Evolutionary conservation across 2,329 filamentous ascomycete species (phyloP).

Genomic region (Curvularia lunata): DNA sequence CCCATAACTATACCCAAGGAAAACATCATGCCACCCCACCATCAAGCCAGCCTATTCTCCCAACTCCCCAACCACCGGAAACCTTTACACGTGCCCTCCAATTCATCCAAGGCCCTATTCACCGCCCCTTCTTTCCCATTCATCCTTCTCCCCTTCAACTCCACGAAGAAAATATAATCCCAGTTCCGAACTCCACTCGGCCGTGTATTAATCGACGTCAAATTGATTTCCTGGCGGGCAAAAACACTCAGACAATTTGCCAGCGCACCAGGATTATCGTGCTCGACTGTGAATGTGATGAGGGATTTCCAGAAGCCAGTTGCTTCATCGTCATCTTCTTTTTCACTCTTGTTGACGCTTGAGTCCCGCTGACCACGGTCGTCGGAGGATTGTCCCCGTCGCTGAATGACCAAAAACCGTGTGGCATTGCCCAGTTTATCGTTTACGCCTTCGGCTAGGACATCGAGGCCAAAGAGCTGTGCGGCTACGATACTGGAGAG

Average conservation of each 20-base stretch:
- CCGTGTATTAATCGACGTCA: slow-evolving; percentile 89
- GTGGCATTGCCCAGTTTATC: slow-evolving; percentile 79
- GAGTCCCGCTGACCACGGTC: too few species aligned
- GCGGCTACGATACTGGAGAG: slow-evolving; percentile 80
- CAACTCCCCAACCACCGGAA: slow-evolving; percentile 76
- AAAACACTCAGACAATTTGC: slow-evolving; percentile 83
- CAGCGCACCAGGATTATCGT: slow-evolving; percentile 78
- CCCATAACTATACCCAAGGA: too few species aligned
- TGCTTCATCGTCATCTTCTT: not conserved
- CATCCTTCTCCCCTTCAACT: slow-evolving; percentile 71
- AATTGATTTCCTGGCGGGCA: slow-evolving; percentile 72
- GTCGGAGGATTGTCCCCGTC: not conserved
- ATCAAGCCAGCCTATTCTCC: slow-evolving; percentile 44
- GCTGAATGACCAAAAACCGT: slow-evolving; percentile 64
- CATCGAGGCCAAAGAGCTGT: slow-evolving; percentile 67
- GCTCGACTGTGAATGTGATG: slow-evolving; percentile 80
- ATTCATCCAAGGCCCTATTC: slow-evolving; percentile 64
- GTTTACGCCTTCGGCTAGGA: slow-evolving; percentile 74
- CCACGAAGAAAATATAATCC: slow-evolving; percentile 94
- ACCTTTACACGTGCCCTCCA: slow-evolving; percentile 64
- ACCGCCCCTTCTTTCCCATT: slow-evolving; percentile 60
- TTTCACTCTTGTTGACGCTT: not conserved
- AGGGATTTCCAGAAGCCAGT: slow-evolving; percentile 66
- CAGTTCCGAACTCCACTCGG: slow-evolving; percentile 78
- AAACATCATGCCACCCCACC: too few species aligned